A percentile compares a stretch with the other conserved stretches of the same genome.
Conservation (phyloP, 805 yeast genomes). For the Sungouiella blattae region DNA sequence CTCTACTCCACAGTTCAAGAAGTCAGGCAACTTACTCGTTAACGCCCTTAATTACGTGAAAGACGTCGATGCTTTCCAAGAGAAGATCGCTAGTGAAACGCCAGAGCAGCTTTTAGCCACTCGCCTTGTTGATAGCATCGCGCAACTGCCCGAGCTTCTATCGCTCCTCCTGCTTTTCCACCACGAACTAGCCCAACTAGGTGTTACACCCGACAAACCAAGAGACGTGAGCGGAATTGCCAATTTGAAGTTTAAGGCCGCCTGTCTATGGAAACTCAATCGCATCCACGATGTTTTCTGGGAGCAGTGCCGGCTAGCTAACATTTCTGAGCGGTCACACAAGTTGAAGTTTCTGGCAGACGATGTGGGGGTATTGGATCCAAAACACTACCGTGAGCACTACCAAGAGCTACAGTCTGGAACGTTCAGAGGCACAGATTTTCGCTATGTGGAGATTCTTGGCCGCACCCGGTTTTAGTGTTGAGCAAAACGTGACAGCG, state of each 20-base stretch:
- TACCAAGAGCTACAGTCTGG: slow-evolving; percentile 29
- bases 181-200: slow-evolving; percentile 26
- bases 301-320: slow-evolving; percentile 29
- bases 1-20: slow-evolving; percentile 10
- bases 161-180: slow-evolving; percentile 30
- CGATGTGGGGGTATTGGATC: slow-evolving; percentile 38
- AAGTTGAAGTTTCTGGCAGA: slow-evolving; percentile 20
- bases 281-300: slow-evolving; percentile 34
- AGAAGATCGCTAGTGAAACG: slow-evolving; percentile 15
- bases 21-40: slow-evolving; percentile 7
- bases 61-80: slow-evolving; percentile 25
- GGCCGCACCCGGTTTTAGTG: slow-evolving; percentile 6
- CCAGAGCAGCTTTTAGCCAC: slow-evolving; percentile 20
- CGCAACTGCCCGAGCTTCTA: slow-evolving; percentile 26
- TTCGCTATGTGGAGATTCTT: slow-evolving; percentile 19
- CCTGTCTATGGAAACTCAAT: slow-evolving; percentile 21
- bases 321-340: slow-evolving; percentile 31
- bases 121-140: slow-evolving; percentile 21
- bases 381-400: slow-evolving; percentile 27
- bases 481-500: too few relatives aligned
- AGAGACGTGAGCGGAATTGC: slow-evolving; percentile 6
- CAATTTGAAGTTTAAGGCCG: slow-evolving; percentile 16
- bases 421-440: slow-evolving; percentile 19
- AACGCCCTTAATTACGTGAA: slow-evolving; percentile 25
- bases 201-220: slow-evolving; percentile 19